A percentile compares a stretch with the other conserved stretches of the same genome.
phyloP scores from a whole-genome alignment of 202 grass and related monocot species.

The Schoenoplectus triqueter region DNA sequence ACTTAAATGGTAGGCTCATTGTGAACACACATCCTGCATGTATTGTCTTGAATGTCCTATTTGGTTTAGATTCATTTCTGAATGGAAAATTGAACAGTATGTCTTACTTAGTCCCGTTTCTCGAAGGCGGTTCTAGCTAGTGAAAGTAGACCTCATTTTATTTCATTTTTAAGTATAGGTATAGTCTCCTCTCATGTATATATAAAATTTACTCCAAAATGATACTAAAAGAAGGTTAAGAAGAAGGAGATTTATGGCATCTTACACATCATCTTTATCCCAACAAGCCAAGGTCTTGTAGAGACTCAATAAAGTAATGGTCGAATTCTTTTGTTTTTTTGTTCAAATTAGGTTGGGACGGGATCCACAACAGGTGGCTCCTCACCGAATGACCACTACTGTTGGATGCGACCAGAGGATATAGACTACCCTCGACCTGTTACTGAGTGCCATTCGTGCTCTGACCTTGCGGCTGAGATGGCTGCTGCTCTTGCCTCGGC shows the following conservation, averaged over 20 bases:
- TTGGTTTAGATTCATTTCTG: background rate
- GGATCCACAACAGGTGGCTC: slow-evolving; percentile 53
- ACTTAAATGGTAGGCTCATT: background rate
- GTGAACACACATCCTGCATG: slow-evolving; percentile 1
- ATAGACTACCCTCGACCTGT: slow-evolving; percentile 86
- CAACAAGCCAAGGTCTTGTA: background rate
- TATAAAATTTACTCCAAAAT: too few relatives aligned
- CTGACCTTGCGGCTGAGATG: slow-evolving; percentile 91
- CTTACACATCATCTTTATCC: too few relatives aligned
- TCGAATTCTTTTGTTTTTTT: background rate
- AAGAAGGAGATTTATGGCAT: too few relatives aligned
- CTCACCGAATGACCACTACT: slow-evolving; percentile 80
- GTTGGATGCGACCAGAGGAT: slow-evolving; percentile 93
- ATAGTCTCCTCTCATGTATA: too few relatives aligned
- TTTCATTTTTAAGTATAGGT: too few relatives aligned
- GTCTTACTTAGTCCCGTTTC: background rate
- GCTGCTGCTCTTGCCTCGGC: slow-evolving; percentile 78
- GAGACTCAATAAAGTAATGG: background rate
- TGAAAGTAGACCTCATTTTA: too few relatives aligned
- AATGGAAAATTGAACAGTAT: background rate
- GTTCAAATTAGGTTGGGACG: slow-evolving; percentile 61
- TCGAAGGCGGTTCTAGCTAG: too few relatives aligned
- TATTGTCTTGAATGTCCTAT: background rate
- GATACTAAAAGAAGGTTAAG: too few relatives aligned
- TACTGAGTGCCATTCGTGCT: slow-evolving; percentile 62